These are phyloP conservation scores for Aspergillus quadricinctus DNA, from an alignment of 2,329 filamentous ascomycete species.

Conservation along the genomic window DNA sequence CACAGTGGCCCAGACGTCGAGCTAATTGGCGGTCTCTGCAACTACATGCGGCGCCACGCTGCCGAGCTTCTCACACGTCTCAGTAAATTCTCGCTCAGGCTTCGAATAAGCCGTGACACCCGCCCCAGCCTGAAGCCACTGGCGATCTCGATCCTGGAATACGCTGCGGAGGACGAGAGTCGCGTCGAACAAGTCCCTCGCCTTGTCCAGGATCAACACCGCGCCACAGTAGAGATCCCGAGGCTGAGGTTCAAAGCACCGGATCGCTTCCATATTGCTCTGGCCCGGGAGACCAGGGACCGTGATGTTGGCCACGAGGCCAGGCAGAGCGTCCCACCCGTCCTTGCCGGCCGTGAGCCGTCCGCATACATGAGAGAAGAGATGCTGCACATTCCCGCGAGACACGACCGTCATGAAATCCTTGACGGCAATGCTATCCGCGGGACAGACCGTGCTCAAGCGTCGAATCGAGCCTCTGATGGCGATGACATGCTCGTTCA, in stretches of 20 bases:
- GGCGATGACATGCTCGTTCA: no score
- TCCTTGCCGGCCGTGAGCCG: constrained; percentile 6
- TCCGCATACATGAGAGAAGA: constrained; percentile 10
- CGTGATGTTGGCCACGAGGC: constrained; percentile 12
- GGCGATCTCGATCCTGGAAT: constrained; percentile 7
- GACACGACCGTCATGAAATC: constrained; percentile 12
- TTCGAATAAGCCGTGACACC: constrained; percentile 12
- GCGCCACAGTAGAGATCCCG: constrained; percentile 15
- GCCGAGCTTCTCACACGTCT: constrained; percentile 14
- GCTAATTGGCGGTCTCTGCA: no score
- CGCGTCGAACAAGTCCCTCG: no score
- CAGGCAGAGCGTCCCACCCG: constrained; percentile 9
- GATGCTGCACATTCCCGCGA: constrained; percentile 13
- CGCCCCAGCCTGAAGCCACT: constrained; percentile 15
- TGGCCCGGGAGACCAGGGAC: constrained; percentile 12
- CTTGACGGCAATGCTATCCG: no score
- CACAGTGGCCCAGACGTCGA: no score
- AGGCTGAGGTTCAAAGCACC: constrained; percentile 5
- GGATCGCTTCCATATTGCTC: constrained; percentile 7
- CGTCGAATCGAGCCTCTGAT: no score
- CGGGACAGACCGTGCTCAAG: no score
- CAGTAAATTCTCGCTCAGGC: constrained; percentile 8
- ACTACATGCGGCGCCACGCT: constrained; percentile 14
- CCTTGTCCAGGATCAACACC: constrained; percentile 9
- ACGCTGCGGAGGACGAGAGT: constrained; percentile 13